Evolutionary conservation across 257 asterid genomes (phyloP), one percentile per base, ranked within the genome.

Genomic region (Striga asiatica): DNA sequence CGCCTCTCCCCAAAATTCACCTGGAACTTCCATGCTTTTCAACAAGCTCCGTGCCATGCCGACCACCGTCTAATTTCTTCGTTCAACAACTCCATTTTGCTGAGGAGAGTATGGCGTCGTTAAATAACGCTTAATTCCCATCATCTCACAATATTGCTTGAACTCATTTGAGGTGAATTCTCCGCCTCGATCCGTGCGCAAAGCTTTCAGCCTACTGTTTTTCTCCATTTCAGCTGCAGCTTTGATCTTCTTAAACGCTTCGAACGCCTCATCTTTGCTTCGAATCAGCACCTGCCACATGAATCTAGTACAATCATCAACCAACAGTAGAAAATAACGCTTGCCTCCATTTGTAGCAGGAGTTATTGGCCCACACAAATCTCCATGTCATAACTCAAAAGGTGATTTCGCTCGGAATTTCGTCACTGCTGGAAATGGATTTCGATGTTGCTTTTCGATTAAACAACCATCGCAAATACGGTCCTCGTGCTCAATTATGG

Each of bases 111-210:
- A 56, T 2, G 51, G 38, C 12, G 37, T 8, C 13, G 62, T 39
- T 0, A 37, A 17, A 1, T 18, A 27, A 1, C 55, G 45, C 5
- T 41, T 2, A 13, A 67, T 58, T 1, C 25, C 72, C 10, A 29
- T 20, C 1, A 51, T 24, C 8, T 54, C 49, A 29, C 69, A 68
- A 42, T 34, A 51, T 1, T 52, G 5, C 48, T 28, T 23, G 19
- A 58, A 58, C 9, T 58, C 64, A 1, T 58, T 3, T 42, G 64
- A 41, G 21, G 20, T 41, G 22, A 13, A 41, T 41, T 41, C 48
- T 1, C 48, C 48, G 0, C 48, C 48, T 7, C 12, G 54, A 14
- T 58, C 54, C 0, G 43, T 58, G 0, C 42, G 25, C 1, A 58
- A 37, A 25, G 6, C 7, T 16, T 58, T 42, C 0, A 58, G 3